Base-by-base conservation (phyloP, 768 basidiomycete genomes). In the Mycena galopus region DNA sequence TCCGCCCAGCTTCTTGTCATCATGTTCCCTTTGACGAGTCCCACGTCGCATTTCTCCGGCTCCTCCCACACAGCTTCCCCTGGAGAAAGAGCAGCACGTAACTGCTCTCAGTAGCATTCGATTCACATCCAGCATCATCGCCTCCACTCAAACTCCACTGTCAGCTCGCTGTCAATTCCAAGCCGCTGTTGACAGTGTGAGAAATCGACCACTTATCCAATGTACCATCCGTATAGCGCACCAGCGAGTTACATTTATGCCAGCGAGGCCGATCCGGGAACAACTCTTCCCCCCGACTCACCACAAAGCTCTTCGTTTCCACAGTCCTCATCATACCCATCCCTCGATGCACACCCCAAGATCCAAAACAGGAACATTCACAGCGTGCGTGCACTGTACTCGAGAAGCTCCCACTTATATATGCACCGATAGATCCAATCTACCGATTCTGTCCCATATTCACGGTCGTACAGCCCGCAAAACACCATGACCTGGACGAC, bases 201-300 rank as follows among this genome's bases (percentile, higher is more conserved):
- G 47, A 50, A n/a, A 25, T 50, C n/a, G 39, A 39, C 53, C 10
- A 14, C 9, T 17, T 29, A 27, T 1, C 14, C 56, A 33, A 71
- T 71, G 69, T 29, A 60, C 44, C 70, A 71, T 44, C 70, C 70
- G 5, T 71, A 71, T 35, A 71, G 70, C n/a, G 64, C 57, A 7
- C 29, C 63, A 9, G 70, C 70, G 4, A 44, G 70, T 29, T 71
- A 71, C 70, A 71, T 71, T 23, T 71, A 71, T 23, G 64, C 70
- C n/a, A 71, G 59, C 30, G 70, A 65, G 39, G 63, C 65, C 7
- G 35, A 16, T 37, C 35, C 16, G 10, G 35, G 35, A 8, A 10
- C 35, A 2, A 37, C 35, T 37, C 35, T 37, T 16, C 35, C 16
- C 35, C 8, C 44, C 21, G 7, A 21, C 16, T 47, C 44, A 4